Evolutionary conservation across 176 grass and related monocot species (phyloP).

Genomic region (Avena insularis): DNA sequence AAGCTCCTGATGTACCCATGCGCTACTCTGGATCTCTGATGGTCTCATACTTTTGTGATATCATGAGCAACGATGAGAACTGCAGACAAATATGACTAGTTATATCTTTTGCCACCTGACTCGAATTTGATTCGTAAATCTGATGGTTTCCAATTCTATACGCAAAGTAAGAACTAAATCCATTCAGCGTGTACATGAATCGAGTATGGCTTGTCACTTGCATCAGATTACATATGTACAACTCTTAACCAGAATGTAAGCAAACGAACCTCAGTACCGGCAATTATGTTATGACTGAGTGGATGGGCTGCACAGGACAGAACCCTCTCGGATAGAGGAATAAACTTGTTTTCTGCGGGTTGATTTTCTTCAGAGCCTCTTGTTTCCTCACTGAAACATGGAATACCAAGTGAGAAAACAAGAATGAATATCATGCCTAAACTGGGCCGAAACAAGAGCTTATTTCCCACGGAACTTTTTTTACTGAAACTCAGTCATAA

Average conservation of each 20-base stretch:
- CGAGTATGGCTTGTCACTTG: not conserved
- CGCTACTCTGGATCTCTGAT: slow-evolving; percentile 40
- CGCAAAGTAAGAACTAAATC: slow-evolving; percentile 3
- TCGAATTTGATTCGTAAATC: slow-evolving; percentile 17
- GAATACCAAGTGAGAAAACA: not conserved
- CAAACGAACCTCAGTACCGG: slow-evolving; percentile 76
- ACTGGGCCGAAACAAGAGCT: no score
- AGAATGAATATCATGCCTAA: no score
- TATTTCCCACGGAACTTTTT: no score
- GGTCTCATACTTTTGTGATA: slow-evolving; percentile 61
- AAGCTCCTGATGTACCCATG: slow-evolving; percentile 22
- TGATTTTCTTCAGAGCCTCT: slow-evolving; percentile 37
- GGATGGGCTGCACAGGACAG: slow-evolving; percentile 83
- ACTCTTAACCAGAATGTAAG: not conserved
- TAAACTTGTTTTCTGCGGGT: slow-evolving; percentile 66
- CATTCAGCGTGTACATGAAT: not conserved
- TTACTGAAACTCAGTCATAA: no score
- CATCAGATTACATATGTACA: not conserved
- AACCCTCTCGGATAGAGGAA: slow-evolving; percentile 68
- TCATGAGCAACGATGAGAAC: slow-evolving; percentile 70
- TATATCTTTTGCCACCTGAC: slow-evolving; percentile 29
- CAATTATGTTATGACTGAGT: slow-evolving; percentile 62
- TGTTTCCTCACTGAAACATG: slow-evolving; percentile 66
- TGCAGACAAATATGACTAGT: slow-evolving; percentile 52
- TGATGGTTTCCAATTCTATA: not conserved